Conservation (phyloP, 73 alveolate genomes). For the Tetrahymena borealis region DNA sequence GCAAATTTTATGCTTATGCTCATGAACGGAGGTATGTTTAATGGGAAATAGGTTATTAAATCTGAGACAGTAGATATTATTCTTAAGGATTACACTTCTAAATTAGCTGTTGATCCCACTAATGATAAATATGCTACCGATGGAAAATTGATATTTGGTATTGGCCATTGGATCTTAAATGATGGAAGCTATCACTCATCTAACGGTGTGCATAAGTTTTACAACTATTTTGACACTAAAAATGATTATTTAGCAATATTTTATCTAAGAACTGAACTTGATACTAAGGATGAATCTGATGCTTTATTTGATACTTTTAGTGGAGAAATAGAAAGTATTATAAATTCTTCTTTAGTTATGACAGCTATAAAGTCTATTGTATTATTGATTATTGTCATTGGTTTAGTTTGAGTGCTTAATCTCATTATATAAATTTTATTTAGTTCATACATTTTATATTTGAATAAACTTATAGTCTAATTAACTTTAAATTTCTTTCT, state of each 20-base stretch:
- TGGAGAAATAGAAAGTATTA: neutral
- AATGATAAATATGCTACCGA: neutral
- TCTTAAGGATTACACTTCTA: neutral
- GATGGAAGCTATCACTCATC: neutral
- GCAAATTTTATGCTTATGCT: constrained; percentile 8
- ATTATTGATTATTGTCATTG: no score
- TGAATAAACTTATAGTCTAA: no score
- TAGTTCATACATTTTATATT: no score
- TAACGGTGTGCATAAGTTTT: neutral
- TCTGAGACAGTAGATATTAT: neutral
- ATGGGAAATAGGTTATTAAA: neutral
- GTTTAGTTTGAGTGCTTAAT: no score
- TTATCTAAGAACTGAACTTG: neutral
- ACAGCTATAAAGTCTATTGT: no score
- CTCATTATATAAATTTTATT: no score
- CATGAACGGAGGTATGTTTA: neutral
- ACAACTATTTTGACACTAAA: neutral
- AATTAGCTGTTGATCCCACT: neutral
- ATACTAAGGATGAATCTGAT: neutral
- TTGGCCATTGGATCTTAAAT: neutral
- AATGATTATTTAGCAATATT: neutral
- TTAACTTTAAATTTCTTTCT: no score
- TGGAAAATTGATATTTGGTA: neutral
- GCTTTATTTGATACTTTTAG: neutral
- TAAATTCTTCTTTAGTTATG: neutral